Percentiles rank a stretch among this genome's conserved stretches.
Conservation (phyloP, 192 early-diverging fungal genomes). For the Lobulomyces angularis region DNA sequence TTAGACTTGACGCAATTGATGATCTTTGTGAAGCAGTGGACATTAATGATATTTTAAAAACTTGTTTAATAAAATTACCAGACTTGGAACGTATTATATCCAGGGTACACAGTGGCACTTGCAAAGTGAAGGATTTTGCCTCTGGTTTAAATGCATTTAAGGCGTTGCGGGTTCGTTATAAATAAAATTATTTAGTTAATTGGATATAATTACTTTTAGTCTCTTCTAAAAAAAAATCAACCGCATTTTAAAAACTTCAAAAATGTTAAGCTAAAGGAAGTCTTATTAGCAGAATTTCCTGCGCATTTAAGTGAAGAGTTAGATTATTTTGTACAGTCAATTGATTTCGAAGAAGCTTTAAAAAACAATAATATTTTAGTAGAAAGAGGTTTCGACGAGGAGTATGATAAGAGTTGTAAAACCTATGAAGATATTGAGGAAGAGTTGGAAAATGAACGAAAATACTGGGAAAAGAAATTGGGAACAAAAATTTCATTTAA, state of each 20-base stretch:
- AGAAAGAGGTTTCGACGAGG: conserved; percentile 56
- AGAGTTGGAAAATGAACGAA: conserved; percentile 54
- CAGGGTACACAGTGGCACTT: conserved; percentile 74
- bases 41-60: conserved; percentile 9
- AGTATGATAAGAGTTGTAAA: conserved; percentile 59
- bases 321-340: conserved; percentile 58
- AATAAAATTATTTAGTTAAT: conserved; percentile 8
- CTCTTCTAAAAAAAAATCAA: conserved; percentile 18
- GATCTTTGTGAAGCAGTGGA: conserved; percentile 41
- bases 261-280: conserved; percentile 32
- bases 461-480: conserved; percentile 48
- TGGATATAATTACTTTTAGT: too few relatives aligned
- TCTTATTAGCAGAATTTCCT: conserved; percentile 34
- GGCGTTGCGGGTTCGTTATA: conserved; percentile 15
- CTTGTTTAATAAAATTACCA: conserved; percentile 37
- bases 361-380: conserved; percentile 43
- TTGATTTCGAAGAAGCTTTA: conserved; percentile 53
- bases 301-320: conserved; percentile 46
- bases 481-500: conserved; percentile 62
- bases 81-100: conserved; percentile 87
- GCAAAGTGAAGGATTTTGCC: conserved; percentile 78
- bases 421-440: conserved; percentile 45
- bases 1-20: conserved; percentile 78
- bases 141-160: conserved; percentile 45
- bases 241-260: conserved; percentile 30